Conservation (phyloP, 2,329 filamentous ascomycete species). For the Colletotrichum gigasporum region DNA sequence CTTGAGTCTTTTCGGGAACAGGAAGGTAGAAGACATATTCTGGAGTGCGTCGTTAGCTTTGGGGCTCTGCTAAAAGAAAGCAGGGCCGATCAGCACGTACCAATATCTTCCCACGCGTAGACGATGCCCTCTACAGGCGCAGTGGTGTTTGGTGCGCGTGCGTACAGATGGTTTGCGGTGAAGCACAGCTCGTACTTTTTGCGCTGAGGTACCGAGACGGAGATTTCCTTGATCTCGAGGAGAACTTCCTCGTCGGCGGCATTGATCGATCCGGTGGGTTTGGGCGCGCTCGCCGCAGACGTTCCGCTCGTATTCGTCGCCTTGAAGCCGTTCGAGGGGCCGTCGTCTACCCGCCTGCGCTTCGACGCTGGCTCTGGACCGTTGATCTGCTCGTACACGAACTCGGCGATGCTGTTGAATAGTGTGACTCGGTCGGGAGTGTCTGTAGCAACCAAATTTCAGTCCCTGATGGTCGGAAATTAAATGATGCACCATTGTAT, state of each 20-base stretch:
- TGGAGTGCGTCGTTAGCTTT: constrained; percentile 37
- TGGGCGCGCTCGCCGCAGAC: constrained; percentile 29
- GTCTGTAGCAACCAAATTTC: constrained; percentile 47
- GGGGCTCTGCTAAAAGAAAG: neutral
- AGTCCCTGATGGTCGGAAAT: neutral
- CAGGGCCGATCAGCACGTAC: constrained; percentile 45
- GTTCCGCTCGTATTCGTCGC: constrained; percentile 35
- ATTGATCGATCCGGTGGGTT: constrained; percentile 41
- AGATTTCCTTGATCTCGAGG: constrained; percentile 72
- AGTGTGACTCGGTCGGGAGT: constrained; percentile 58
- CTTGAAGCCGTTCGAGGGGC: constrained; percentile 38
- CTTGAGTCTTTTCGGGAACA: constrained; percentile 71
- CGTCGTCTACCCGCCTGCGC: constrained; percentile 60
- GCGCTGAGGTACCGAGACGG: constrained; percentile 71
- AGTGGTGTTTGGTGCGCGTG: constrained; percentile 60
- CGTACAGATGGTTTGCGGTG: constrained; percentile 67
- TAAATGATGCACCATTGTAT: neutral
- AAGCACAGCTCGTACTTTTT: constrained; percentile 76
- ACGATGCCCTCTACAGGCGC: constrained; percentile 62
- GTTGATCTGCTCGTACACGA: constrained; percentile 56
- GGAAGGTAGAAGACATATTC: constrained; percentile 72
- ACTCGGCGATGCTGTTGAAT: constrained; percentile 65
- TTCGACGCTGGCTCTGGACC: constrained; percentile 60
- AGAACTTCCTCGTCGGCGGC: constrained; percentile 61
- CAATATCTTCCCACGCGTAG: constrained; percentile 70